Conservation (phyloP, 768 basidiomycete genomes). For the Hemileccinum rubropunctum region DNA sequence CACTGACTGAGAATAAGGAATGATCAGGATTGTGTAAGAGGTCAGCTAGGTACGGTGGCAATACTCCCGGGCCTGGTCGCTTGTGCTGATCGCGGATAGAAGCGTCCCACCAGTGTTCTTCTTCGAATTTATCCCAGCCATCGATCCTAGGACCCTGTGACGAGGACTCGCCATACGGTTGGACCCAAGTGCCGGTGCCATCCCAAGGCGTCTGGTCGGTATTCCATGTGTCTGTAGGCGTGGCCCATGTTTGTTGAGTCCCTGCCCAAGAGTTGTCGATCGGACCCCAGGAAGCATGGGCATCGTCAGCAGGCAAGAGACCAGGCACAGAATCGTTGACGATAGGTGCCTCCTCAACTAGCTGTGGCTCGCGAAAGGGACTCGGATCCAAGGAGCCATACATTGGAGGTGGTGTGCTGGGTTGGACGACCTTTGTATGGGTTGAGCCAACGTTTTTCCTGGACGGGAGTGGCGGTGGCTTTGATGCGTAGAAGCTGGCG, state of each 20-base stretch:
- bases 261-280: constrained; percentile 15
- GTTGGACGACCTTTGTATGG: constrained; percentile 34
- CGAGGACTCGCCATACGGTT: constrained; percentile 18
- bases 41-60: constrained; percentile 67
- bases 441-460: constrained; percentile 35
- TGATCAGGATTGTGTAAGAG: constrained; percentile 71
- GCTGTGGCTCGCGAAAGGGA: constrained; percentile 54
- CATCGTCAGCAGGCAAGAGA: constrained; percentile 37
- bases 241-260: constrained; percentile 13
- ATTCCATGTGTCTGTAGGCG: constrained; percentile 19
- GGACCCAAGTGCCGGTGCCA: constrained; percentile 19
- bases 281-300: constrained; percentile 19
- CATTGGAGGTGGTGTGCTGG: constrained; percentile 26
- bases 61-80: constrained; percentile 69
- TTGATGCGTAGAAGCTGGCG: constrained; percentile 28
- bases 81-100: constrained; percentile 40
- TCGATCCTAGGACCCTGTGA: constrained; percentile 46
- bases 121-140: constrained; percentile 59
- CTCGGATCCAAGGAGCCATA: constrained; percentile 23
- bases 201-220: constrained; percentile 27
- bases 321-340: constrained; percentile 35
- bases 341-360: constrained; percentile 43
- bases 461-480: constrained; percentile 37
- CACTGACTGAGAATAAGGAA: constrained; percentile 61
- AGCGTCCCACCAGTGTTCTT: constrained; percentile 68